Base-by-base conservation (phyloP, 805 yeast genomes). In the Saturnispora serradocipensis region DNA sequence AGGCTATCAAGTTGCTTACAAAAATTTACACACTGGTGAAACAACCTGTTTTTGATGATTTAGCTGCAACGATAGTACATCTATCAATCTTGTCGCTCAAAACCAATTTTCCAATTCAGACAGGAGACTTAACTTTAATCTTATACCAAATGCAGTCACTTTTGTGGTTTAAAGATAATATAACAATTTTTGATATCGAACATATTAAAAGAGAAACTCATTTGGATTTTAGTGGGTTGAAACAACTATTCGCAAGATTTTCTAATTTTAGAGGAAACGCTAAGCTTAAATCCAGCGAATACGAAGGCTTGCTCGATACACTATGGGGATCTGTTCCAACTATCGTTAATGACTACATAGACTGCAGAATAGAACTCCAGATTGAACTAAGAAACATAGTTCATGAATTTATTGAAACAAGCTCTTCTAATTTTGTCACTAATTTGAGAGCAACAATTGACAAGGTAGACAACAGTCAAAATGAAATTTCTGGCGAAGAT, bases 41-140 rank as follows among this genome's bases (percentile, higher is more conserved):
- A 57, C 81, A 90, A 2, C 69, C 76, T 11, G 86, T 88, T 2
- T 91, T 90, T 68, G 96, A 88, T 63, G 96, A 88, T 61, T 68
- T 90, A 56, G 96, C 97, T 0, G 96, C 88, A 64, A 80, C 85
- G 52, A 82, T 88, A 49, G 86, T 91, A 4, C 96, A 87, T 62
- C 77, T 84, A 43, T 83, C 93, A 59, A 77, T 88, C 36, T 60
- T 69, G 15, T 79, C 93, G 6, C 67, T 88, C 58, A 76, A 77
- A 51, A 67, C 70, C 15, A 84, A 85, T 11, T 75, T 75, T 56
- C 68, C 72, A 4, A 58, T 65, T 35, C 20, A 20, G 15, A 68
- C 74, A 57, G 67, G 76, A 27, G 86, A 88, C 0, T 57, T 67
- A 11, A 90, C 84, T 58, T 73, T 86, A 0, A 78, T 79, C 49